Evolutionary conservation across 2,329 filamentous ascomycete genomes (phyloP), one percentile per base, ranked within the genome.

Genomic region (Microsporum ferrugineum): DNA sequence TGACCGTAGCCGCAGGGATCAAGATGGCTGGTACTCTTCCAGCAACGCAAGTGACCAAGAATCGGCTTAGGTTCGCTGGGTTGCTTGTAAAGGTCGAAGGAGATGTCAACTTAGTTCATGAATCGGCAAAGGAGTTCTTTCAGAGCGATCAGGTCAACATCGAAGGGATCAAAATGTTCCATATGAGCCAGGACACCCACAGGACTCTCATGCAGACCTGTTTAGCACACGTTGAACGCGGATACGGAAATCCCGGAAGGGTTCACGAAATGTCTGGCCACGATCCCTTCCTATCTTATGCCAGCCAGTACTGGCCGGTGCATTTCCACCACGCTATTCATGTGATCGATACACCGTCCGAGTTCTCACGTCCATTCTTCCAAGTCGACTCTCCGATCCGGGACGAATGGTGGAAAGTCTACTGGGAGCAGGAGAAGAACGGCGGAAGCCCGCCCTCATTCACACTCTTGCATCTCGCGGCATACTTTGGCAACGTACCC

Each of bases 331-430:
- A 68, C 59, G 65, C 65, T 4, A 59, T 65, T 57, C 1, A 66
- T 60, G 57, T 64, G 2, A 57, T 63, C 58, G 6, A 67, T 58
- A 57, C 49, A 29, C 57, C 33, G 45, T 62, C 62, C 29, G 67
- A 68, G 43, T 69, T 67, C 55, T 68, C 65, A 61, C 60, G 65
- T 62, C 66, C 57, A 34, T 68, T 68, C 64, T 68, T 68, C 57
- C 27, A 45, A 61, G 63, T 33, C n/a, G 57, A 66, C 14, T 68
- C 66, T 62, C 60, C 58, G 17, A 62, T 66, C 33, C 65, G 67
- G 56, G 65, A 65, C 10, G 57, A 66, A 58, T 68, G 67, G 67
- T 68, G 65, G 67, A 66, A 60, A 61, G 58, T 66, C 61, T 67
- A 68, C 57, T 68, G 65, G 65, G 63, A 68, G 49, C 63, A 63